Conservation (phyloP, 202 grass and related monocot species). For the Cymbopogon flexuosus region DNA sequence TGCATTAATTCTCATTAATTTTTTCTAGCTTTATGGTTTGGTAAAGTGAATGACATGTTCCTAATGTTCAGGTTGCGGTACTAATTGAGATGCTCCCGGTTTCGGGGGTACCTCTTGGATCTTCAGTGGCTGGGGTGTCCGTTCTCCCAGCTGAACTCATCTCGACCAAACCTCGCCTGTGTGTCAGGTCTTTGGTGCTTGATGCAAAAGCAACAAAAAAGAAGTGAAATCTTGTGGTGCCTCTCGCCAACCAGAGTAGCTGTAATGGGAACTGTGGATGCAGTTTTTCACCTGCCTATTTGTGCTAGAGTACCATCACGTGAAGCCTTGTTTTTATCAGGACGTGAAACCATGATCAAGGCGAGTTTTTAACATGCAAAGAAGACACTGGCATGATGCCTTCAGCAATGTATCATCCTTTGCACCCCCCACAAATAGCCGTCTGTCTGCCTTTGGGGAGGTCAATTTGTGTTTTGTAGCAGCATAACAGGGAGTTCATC, state of each 20-base stretch:
- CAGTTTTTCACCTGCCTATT: background rate
- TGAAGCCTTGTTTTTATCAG: background rate
- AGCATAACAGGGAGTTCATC: slow-evolving; percentile 13
- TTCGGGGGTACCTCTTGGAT: slow-evolving; percentile 49
- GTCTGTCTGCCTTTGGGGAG: slow-evolving; percentile 23
- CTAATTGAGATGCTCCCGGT: slow-evolving; percentile 45
- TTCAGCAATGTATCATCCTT: background rate
- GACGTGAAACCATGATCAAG: background rate
- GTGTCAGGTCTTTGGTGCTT: slow-evolving; percentile 57
- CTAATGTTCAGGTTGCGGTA: slow-evolving; percentile 37
- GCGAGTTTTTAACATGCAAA: background rate
- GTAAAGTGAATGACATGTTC: slow-evolving; percentile 17
- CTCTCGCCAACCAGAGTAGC: background rate
- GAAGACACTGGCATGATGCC: background rate
- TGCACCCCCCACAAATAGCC: background rate
- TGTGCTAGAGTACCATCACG: background rate
- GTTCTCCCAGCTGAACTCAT: slow-evolving; percentile 79
- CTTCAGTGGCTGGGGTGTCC: slow-evolving; percentile 68
- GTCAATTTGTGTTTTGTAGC: slow-evolving; percentile 11
- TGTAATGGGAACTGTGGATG: background rate
- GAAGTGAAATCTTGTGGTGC: slow-evolving; percentile 18
- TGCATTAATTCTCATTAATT: background rate
- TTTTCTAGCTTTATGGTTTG: background rate
- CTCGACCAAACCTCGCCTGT: slow-evolving; percentile 74
- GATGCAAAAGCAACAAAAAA: slow-evolving; percentile 53